Conservation (phyloP, 2,329 filamentous ascomycete genomes). For the Ophiostoma himal-ulmi region DNA sequence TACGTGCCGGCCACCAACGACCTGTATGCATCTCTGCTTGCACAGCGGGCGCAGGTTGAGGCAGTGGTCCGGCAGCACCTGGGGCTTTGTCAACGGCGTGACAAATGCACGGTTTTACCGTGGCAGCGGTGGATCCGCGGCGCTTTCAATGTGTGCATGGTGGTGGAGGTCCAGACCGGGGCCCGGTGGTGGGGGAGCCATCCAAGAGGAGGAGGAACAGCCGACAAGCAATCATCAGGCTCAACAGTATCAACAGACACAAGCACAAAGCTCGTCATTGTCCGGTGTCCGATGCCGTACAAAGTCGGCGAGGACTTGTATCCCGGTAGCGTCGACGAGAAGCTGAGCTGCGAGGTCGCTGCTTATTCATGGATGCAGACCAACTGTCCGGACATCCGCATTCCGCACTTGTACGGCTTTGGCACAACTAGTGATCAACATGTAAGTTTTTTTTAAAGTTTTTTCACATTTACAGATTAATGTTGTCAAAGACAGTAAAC, state of each 20-base stretch:
- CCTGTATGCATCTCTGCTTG: conserved; percentile 8
- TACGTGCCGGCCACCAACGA: conserved; percentile 9
- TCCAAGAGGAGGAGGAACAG: not conserved
- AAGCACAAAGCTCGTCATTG: not conserved
- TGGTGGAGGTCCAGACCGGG: conserved; percentile 15
- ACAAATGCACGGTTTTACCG: conserved; percentile 12
- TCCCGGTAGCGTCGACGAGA: conserved; percentile 25
- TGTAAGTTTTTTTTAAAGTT: conserved; percentile 3
- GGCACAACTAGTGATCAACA: conserved; percentile 21
- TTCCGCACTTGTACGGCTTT: conserved; percentile 31
- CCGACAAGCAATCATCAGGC: not conserved
- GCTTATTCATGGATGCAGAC: conserved; percentile 38
- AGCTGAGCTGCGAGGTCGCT: conserved; percentile 36
- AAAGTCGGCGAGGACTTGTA: conserved; percentile 10
- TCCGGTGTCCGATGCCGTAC: conserved; percentile 15
- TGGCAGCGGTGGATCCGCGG: conserved; percentile 14
- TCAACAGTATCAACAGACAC: not conserved
- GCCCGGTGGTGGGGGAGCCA: conserved; percentile 7
- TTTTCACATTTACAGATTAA: not conserved
- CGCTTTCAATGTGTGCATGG: conserved; percentile 14
- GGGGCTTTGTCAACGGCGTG: not conserved
- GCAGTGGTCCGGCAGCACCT: conserved; percentile 13
- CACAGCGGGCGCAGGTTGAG: conserved; percentile 2
- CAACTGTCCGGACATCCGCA: conserved; percentile 35
- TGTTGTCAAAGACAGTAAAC: not conserved